Evolutionary conservation across 2,329 filamentous ascomycete genomes (phyloP).

Genomic region (Dendryphion nanum): DNA sequence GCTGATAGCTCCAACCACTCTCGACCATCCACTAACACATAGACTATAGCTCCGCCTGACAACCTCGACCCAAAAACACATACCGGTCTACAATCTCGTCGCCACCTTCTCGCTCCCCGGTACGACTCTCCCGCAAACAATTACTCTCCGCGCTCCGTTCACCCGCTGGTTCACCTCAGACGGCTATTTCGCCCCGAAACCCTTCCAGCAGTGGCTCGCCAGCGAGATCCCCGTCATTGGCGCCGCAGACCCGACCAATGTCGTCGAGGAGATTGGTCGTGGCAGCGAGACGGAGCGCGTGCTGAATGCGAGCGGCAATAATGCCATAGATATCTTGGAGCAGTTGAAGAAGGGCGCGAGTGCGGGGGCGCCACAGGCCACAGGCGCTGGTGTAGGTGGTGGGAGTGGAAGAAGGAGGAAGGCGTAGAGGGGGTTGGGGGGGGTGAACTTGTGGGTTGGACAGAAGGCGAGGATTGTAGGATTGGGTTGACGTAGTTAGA

Average conservation of each 20-base stretch:
- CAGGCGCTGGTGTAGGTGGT: slow-evolving; percentile 19
- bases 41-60: too few relatives aligned
- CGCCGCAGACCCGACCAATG: slow-evolving; percentile 59
- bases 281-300: slow-evolving; percentile 27
- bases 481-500: too few relatives aligned
- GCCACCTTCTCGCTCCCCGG: slow-evolving; percentile 53
- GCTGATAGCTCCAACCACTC: too few relatives aligned
- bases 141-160: slow-evolving; percentile 64
- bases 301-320: slow-evolving; percentile 29
- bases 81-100: slow-evolving; percentile 75
- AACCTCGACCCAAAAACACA: slow-evolving; percentile 79
- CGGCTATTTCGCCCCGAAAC: slow-evolving; percentile 70
- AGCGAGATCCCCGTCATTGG: slow-evolving; percentile 66
- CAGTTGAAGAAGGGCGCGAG: slow-evolving; percentile 33
- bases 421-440: too few relatives aligned
- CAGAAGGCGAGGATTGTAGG: too few relatives aligned
- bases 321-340: slow-evolving; percentile 35
- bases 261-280: slow-evolving; percentile 44
- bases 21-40: too few relatives aligned
- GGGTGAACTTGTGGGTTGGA: too few relatives aligned
- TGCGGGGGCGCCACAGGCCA: too few relatives aligned
- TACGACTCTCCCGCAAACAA: slow-evolving; percentile 36
- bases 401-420: slow-evolving; percentile 36
- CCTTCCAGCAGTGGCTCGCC: slow-evolving; percentile 77
- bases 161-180: slow-evolving; percentile 71